phyloP scores from a whole-genome alignment of 2,329 filamentous ascomycete genomes.

The Fusarium ramigenum region DNA sequence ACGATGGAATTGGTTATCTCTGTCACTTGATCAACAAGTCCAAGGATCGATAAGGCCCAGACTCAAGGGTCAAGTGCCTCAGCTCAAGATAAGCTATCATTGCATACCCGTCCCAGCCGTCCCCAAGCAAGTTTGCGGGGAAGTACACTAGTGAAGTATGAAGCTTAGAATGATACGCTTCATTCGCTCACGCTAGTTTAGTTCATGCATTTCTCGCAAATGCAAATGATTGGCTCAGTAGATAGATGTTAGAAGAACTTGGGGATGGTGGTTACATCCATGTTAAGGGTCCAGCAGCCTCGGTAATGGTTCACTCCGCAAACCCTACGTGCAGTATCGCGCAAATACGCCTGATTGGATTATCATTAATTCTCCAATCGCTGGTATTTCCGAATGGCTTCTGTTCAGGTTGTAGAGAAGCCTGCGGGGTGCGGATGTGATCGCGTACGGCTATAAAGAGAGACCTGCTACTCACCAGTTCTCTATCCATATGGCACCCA shows the following conservation, averaged over 20 bases:
- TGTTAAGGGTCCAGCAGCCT: too few relatives aligned
- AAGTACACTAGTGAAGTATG: not conserved
- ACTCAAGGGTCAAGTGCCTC: not conserved
- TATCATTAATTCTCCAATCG: not conserved
- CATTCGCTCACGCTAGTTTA: not conserved
- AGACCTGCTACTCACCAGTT: rapidly evolving
- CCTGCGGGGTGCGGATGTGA: not conserved
- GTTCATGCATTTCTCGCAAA: not conserved
- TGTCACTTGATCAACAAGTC: not conserved
- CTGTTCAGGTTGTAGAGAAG: not conserved
- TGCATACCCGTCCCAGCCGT: not conserved
- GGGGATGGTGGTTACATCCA: too few relatives aligned
- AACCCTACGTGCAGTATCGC: not conserved
- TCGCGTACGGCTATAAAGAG: not conserved
- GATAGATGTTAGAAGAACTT: not conserved
- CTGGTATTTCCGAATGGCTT: not conserved
- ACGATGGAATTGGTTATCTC: rapidly evolving
- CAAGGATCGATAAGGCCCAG: not conserved
- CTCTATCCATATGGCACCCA: too few relatives aligned
- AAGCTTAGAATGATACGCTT: not conserved
- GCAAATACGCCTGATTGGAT: not conserved
- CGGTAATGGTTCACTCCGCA: not conserved
- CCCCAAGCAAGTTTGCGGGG: not conserved
- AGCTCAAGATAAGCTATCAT: not conserved
- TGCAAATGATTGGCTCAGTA: not conserved